phyloP scores from a whole-genome alignment of 2,329 filamentous ascomycete species.

The Hypoxylon sp. region DNA sequence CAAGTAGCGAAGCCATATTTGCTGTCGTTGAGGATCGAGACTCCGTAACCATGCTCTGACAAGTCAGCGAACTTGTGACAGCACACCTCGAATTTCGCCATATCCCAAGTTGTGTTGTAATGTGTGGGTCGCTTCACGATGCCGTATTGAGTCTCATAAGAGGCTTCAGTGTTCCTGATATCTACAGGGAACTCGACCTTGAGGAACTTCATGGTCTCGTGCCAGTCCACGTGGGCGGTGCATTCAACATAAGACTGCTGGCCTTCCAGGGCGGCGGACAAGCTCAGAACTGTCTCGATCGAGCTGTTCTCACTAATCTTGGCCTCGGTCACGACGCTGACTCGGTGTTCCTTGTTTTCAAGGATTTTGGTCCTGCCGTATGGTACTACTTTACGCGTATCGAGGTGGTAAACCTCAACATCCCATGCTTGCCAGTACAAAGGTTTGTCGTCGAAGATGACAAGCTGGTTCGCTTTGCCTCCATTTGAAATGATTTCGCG shows the following conservation, averaged over 20 bases:
- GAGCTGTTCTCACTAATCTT: slow-evolving; percentile 90
- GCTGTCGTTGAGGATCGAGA: slow-evolving; percentile 93
- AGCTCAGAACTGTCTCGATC: slow-evolving; percentile 86
- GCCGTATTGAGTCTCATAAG: slow-evolving; percentile 95
- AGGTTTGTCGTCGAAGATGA: slow-evolving; percentile 97
- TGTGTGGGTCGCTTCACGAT: slow-evolving; percentile 91
- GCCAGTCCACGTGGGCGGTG: slow-evolving; percentile 93
- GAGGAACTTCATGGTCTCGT: slow-evolving; percentile 96
- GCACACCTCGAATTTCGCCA: slow-evolving; percentile 98
- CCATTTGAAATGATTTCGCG: slow-evolving; percentile 83
- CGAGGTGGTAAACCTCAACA: slow-evolving; percentile 95
- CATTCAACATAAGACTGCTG: slow-evolving; percentile 82
- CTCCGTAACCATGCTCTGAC: slow-evolving; percentile 88
- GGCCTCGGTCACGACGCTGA: slow-evolving; percentile 86
- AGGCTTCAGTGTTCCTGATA: slow-evolving; percentile 90
- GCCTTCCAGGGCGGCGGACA: slow-evolving; percentile 77
- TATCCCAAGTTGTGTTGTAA: slow-evolving; percentile 98
- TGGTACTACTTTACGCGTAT: slow-evolving; percentile 83
- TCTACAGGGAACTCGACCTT: slow-evolving; percentile 99
- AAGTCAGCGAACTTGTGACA: slow-evolving; percentile 95
- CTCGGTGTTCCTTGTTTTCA: slow-evolving; percentile 80
- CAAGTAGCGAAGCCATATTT: slow-evolving; percentile 96
- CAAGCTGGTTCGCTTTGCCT: slow-evolving; percentile 88
- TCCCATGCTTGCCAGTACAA: slow-evolving; percentile 99
- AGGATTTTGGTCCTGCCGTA: slow-evolving; percentile 78